These are phyloP conservation scores for Imleria badia DNA, from an alignment of 768 basidiomycete genomes.

Conservation along the genomic window DNA sequence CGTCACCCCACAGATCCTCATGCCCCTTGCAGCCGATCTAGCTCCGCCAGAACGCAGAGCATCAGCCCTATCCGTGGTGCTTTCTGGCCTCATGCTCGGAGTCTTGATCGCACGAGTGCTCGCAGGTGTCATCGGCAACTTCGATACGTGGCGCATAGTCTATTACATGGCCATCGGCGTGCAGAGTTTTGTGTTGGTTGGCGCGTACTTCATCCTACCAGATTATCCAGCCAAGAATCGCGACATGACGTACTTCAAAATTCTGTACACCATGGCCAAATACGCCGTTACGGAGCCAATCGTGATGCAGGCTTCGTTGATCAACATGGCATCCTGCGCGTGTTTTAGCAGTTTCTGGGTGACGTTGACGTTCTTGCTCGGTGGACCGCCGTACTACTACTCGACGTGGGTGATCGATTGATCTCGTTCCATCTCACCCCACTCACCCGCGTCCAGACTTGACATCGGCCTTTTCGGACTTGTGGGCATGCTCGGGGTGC, in stretches of 20 bases:
- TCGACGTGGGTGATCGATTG: slow-evolving; percentile 51
- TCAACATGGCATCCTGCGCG: slow-evolving; percentile 59
- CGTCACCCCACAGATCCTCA: slow-evolving; percentile 74
- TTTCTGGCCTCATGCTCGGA: slow-evolving; percentile 68
- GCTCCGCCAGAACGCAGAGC: slow-evolving; percentile 73
- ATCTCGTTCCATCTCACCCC: background rate
- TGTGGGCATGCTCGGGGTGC: slow-evolving; percentile 69
- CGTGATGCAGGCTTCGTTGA: slow-evolving; percentile 64
- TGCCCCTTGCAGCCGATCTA: slow-evolving; percentile 79
- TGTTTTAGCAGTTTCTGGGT: slow-evolving; percentile 68
- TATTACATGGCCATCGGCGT: slow-evolving; percentile 78
- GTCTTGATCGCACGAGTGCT: slow-evolving; percentile 73
- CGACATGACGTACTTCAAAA: slow-evolving; percentile 61
- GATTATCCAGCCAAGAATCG: slow-evolving; percentile 81
- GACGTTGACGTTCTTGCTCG: slow-evolving; percentile 79
- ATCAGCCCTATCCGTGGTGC: slow-evolving; percentile 71
- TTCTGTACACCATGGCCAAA: slow-evolving; percentile 76
- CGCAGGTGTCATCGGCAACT: slow-evolving; percentile 73
- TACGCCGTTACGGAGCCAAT: slow-evolving; percentile 76
- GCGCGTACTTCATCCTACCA: slow-evolving; percentile 66
- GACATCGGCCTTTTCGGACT: slow-evolving; percentile 75
- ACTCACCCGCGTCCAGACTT: slow-evolving; percentile 32
- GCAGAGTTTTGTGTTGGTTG: slow-evolving; percentile 55
- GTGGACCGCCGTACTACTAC: slow-evolving; percentile 72
- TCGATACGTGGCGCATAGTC: slow-evolving; percentile 67